phyloP scores from a whole-genome alignment of 164 flowering plant genomes.

The Magnolia changhungtana region DNA sequence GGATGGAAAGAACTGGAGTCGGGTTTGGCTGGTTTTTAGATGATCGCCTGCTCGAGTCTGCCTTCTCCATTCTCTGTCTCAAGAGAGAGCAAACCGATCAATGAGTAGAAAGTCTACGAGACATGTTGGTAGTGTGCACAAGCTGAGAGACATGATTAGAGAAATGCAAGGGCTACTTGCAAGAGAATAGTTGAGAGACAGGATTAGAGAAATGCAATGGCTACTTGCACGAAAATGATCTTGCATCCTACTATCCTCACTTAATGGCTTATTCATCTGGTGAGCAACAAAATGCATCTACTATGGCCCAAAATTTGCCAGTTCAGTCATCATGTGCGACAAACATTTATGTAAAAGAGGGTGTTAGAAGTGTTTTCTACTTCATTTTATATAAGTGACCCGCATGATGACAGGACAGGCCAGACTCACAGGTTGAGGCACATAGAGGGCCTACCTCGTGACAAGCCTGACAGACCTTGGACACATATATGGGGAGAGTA shows the following conservation, averaged over 20 bases:
- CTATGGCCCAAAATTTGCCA: not conserved
- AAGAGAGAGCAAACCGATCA: constrained; percentile 16
- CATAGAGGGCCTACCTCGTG: not conserved
- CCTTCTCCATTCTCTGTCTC: constrained; percentile 67
- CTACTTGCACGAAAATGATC: not conserved
- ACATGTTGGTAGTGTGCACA: not conserved
- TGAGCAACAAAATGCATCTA: not conserved
- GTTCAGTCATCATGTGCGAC: not conserved
- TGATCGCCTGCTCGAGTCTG: constrained; percentile 42
- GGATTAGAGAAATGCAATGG: not conserved
- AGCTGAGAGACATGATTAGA: not conserved
- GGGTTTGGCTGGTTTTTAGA: constrained; percentile 39
- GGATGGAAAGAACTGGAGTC: constrained; percentile 55
- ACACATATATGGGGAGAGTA: not conserved
- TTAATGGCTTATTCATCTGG: too few species aligned
- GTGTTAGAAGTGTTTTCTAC: not conserved
- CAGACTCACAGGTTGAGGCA: not conserved
- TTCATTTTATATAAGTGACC: not conserved
- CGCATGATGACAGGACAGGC: not conserved
- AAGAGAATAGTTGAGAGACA: not conserved
- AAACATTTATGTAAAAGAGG: not conserved
- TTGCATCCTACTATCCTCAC: not conserved
- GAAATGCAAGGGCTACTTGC: not conserved
- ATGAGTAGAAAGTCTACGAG: not conserved
- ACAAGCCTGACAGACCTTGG: not conserved